Conservation (phyloP, 148 eudicot genomes). For the Rhododendron mucronatum region DNA sequence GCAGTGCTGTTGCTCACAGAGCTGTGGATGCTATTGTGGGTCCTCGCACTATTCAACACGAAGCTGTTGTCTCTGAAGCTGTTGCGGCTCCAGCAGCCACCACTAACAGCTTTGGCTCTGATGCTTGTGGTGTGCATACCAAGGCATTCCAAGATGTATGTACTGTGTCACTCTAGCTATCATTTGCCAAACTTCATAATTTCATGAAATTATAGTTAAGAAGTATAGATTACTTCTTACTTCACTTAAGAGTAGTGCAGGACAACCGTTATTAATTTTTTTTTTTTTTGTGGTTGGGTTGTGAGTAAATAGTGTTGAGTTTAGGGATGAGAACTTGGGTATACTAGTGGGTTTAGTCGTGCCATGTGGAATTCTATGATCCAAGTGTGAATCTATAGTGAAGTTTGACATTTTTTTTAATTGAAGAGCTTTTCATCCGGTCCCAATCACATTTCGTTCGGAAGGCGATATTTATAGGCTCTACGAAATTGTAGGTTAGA, state of each 20-base stretch:
- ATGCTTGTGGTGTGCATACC: constrained; percentile 63
- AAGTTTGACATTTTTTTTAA: background rate
- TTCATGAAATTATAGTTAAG: background rate
- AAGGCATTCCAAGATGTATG: constrained; percentile 89
- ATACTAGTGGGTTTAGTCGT: background rate
- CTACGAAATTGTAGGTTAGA: background rate
- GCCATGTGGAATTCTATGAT: background rate
- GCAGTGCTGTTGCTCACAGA: constrained; percentile 90
- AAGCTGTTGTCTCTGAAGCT: constrained; percentile 55
- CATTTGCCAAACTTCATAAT: background rate
- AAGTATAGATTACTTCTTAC: background rate
- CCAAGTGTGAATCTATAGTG: background rate
- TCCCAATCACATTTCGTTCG: background rate
- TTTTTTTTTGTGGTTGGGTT: background rate
- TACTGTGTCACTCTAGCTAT: background rate
- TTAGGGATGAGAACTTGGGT: background rate
- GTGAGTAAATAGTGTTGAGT: background rate
- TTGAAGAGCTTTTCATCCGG: background rate
- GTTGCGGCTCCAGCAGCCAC: constrained; percentile 46
- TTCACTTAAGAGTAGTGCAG: background rate
- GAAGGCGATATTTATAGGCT: background rate
- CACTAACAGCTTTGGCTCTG: constrained; percentile 33
- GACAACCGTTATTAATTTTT: background rate
- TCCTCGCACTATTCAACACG: constrained; percentile 79
- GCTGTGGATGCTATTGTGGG: constrained; percentile 86